phyloP scores from a whole-genome alignment of 306 rosid species.

The Sophora flavescens region DNA sequence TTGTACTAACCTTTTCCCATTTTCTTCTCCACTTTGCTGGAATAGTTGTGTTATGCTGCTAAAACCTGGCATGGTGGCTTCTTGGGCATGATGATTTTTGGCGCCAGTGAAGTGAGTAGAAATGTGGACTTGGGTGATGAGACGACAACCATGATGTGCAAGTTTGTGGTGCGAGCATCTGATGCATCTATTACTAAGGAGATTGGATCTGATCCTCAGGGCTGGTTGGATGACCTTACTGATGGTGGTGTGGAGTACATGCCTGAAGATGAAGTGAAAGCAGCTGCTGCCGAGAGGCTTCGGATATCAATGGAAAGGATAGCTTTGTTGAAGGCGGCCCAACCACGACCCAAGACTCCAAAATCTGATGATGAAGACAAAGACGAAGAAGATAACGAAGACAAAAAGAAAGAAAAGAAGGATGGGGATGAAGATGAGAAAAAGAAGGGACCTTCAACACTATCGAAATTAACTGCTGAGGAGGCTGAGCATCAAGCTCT shows the following conservation, averaged over 20 bases:
- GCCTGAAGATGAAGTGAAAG: constrained; percentile 98
- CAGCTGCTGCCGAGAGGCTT: constrained; percentile 91
- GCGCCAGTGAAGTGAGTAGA: constrained; percentile 99
- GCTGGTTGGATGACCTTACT: constrained; percentile 97
- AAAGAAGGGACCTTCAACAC: constrained; percentile 87
- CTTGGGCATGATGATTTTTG: constrained; percentile 95
- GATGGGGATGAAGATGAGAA: constrained; percentile 67
- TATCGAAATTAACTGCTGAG: constrained; percentile 90
- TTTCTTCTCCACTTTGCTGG: not conserved
- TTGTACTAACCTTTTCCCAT: constrained; percentile 21
- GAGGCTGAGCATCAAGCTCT: constrained; percentile 98
- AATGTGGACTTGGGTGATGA: constrained; percentile 97
- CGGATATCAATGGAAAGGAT: constrained; percentile 94
- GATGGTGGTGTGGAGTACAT: constrained; percentile 99
- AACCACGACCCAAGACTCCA: constrained; percentile 74
- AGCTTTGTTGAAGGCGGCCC: constrained; percentile 95
- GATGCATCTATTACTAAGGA: constrained; percentile 91
- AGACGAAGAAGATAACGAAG: constrained; percentile 48
- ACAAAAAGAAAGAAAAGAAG: constrained; percentile 55
- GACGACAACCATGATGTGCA: constrained; percentile 95
- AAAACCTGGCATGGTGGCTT: constrained; percentile 99
- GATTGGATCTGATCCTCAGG: constrained; percentile 93
- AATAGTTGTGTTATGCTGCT: constrained; percentile 92
- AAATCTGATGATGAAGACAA: constrained; percentile 63
- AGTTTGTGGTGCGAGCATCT: constrained; percentile 94